Percentiles rank a stretch among this genome's conserved stretches.
Evolutionary conservation across 306 rosid species (phyloP).

Genomic region (Cucurbita pepo): DNA sequence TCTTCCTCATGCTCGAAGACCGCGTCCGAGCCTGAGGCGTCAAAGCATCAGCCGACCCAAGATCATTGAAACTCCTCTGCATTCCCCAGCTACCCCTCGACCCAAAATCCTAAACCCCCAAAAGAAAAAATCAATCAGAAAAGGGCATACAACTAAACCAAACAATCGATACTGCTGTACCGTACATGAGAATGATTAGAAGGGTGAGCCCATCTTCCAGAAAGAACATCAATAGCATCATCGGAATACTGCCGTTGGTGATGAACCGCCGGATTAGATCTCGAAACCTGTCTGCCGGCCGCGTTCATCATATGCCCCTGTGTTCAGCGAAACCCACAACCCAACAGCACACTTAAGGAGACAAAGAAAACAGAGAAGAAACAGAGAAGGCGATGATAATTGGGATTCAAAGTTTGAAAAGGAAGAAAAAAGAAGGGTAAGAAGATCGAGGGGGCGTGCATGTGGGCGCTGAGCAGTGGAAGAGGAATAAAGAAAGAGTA

Average conservation of each 20-base stretch:
- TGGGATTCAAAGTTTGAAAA: background rate
- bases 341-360: background rate
- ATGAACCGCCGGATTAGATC: background rate
- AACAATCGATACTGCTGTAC: background rate
- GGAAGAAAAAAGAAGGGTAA: background rate
- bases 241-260: constrained; percentile 6
- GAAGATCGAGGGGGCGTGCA: background rate
- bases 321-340: background rate
- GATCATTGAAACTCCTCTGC: constrained; percentile 50
- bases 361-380: background rate
- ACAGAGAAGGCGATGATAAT: background rate
- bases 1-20: constrained; percentile 34
- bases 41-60: constrained; percentile 50
- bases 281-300: background rate
- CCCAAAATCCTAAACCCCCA: constrained; percentile 14
- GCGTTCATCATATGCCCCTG: background rate
- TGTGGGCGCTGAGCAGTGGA: background rate
- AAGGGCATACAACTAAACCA: background rate
- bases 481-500: background rate
- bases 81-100: constrained; percentile 49
- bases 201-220: background rate
- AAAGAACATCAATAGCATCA: background rate
- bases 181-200: constrained; percentile 4
- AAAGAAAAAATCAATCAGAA: background rate
- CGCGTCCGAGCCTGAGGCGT: constrained; percentile 57